Evolutionary conservation across 495 filamentous ascomycete species (phyloP).

Genomic region (Penicillium cosmopolitanum): DNA sequence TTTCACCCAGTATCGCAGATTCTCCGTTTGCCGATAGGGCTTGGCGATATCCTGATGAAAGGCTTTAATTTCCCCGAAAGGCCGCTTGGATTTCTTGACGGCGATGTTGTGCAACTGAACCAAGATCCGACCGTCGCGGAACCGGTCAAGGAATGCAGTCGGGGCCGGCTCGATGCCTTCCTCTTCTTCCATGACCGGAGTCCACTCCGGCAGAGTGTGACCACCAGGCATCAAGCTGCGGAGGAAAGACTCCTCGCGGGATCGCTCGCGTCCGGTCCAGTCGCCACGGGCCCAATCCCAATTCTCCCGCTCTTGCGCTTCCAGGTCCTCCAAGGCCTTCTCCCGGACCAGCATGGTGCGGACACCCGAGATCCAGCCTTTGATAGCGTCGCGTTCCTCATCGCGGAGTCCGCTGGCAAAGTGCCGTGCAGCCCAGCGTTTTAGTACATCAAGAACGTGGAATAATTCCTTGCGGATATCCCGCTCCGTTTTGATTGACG

Average conservation of each 20-base stretch:
- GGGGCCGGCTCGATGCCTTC: constrained; percentile 53
- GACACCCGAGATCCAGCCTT: constrained; percentile 75
- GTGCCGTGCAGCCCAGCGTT: constrained; percentile 83
- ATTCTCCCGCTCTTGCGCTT: constrained; percentile 67
- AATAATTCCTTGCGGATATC: constrained; percentile 81
- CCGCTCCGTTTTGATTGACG: constrained; percentile 81
- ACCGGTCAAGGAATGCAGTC: constrained; percentile 71
- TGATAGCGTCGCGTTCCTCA: constrained; percentile 73
- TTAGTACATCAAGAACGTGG: constrained; percentile 83
- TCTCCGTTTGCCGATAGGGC: constrained; percentile 91
- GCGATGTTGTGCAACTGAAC: constrained; percentile 88
- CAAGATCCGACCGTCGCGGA: constrained; percentile 79
- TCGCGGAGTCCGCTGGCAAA: constrained; percentile 81
- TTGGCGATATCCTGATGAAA: constrained; percentile 91
- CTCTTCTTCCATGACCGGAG: constrained; percentile 53
- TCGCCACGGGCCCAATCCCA: constrained; percentile 81
- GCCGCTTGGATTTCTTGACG: constrained; percentile 78
- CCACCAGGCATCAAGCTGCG: constrained; percentile 56
- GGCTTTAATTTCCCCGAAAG: constrained; percentile 87
- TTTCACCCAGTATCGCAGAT: constrained; percentile 94
- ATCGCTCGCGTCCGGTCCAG: constrained; percentile 76
- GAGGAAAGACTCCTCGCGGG: constrained; percentile 86
- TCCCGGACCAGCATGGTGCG: constrained; percentile 75
- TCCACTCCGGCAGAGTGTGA: constrained; percentile 70
- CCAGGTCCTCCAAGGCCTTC: constrained; percentile 71